Percentiles rank a stretch among this genome's conserved stretches.
These are phyloP conservation scores for Conoideocrella luteorostrata DNA, from an alignment of 2,329 filamentous ascomycete species.

Conservation along the genomic window DNA sequence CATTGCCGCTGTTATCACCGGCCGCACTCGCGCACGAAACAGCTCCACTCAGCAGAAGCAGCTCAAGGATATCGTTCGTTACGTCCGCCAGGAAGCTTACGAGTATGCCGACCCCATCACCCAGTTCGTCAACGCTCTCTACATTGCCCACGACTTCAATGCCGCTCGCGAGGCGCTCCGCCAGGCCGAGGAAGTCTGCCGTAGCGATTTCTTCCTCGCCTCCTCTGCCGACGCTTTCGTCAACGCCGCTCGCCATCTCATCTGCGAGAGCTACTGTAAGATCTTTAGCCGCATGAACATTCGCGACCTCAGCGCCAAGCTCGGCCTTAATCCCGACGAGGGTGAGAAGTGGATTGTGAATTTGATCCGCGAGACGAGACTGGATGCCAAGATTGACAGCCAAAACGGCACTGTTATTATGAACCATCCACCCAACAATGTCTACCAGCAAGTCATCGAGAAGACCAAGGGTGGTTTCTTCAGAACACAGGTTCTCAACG, in stretches of 20 bases:
- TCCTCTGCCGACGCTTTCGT: conserved; percentile 82
- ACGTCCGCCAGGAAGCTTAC: conserved; percentile 94
- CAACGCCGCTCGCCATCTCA: conserved; percentile 88
- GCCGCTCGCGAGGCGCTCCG: conserved; percentile 85
- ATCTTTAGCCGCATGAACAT: conserved; percentile 99
- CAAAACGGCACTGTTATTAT: conserved; percentile 97
- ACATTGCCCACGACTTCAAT: conserved; percentile 82
- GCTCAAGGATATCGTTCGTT: conserved; percentile 91
- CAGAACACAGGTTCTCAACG: conserved; percentile 86
- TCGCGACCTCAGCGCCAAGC: conserved; percentile 85
- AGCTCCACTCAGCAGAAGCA: conserved; percentile 91
- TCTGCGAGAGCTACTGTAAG: conserved; percentile 99
- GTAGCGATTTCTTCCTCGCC: conserved; percentile 91
- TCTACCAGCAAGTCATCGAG: conserved; percentile 99
- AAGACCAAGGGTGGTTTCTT: conserved; percentile 98
- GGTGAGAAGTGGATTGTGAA: conserved; percentile 99
- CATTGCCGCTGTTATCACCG: conserved; percentile 89
- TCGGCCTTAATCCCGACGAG: conserved; percentile 87
- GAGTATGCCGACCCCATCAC: conserved; percentile 96
- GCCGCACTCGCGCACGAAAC: conserved; percentile 75
- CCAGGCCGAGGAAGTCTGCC: conserved; percentile 84
- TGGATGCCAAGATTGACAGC: conserved; percentile 99
- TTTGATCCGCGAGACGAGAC: conserved; percentile 91
- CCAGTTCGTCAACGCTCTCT: conserved; percentile 91
- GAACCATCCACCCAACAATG: conserved; percentile 98